Percentiles rank a stretch among this genome's conserved stretches.
These are phyloP conservation scores for Thalassiosira profunda DNA, from an alignment of 108 stramenopile genomes.

Conservation along the genomic window DNA sequence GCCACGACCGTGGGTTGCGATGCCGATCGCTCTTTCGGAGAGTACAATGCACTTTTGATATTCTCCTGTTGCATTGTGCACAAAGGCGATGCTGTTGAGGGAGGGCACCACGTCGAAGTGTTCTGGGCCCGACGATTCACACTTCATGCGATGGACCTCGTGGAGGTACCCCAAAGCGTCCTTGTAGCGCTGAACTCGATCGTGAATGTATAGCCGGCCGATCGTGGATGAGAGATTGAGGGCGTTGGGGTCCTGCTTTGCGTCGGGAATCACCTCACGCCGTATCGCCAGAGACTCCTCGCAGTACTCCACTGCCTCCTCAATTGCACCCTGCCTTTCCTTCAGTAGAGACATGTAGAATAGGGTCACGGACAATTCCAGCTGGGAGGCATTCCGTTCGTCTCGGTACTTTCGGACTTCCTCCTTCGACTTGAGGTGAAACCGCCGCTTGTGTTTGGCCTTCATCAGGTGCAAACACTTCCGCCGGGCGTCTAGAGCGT, in stretches of 20 bases:
- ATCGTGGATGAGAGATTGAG: constrained; percentile 35
- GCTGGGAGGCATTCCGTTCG: constrained; percentile 33
- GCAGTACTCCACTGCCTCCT: constrained; percentile 30
- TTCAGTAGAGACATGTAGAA: constrained; percentile 32
- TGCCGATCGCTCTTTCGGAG: constrained; percentile 39
- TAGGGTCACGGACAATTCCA: constrained; percentile 35
- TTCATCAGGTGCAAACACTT: constrained; percentile 41
- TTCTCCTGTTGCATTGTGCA: constrained; percentile 29
- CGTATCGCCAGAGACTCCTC: constrained; percentile 38
- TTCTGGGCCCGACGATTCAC: constrained; percentile 20
- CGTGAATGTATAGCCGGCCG: constrained; percentile 37
- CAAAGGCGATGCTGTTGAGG: constrained; percentile 46
- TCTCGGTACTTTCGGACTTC: constrained; percentile 24
- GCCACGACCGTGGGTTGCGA: constrained; percentile 34
- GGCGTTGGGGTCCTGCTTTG: constrained; percentile 20
- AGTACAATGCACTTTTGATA: constrained; percentile 26
- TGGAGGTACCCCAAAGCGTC: constrained; percentile 40
- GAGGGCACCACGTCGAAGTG: constrained; percentile 48
- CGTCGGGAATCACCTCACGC: constrained; percentile 15
- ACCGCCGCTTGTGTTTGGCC: constrained; percentile 20
- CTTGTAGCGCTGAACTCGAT: constrained; percentile 29
- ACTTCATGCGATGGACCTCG: constrained; percentile 39
- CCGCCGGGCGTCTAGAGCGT: constrained; percentile 39
- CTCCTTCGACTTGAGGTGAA: constrained; percentile 25
- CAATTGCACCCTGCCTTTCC: constrained; percentile 32